phyloP scores from a whole-genome alignment of 2,329 filamentous ascomycete genomes.

The Aspergillus brunneoviolaceus region DNA sequence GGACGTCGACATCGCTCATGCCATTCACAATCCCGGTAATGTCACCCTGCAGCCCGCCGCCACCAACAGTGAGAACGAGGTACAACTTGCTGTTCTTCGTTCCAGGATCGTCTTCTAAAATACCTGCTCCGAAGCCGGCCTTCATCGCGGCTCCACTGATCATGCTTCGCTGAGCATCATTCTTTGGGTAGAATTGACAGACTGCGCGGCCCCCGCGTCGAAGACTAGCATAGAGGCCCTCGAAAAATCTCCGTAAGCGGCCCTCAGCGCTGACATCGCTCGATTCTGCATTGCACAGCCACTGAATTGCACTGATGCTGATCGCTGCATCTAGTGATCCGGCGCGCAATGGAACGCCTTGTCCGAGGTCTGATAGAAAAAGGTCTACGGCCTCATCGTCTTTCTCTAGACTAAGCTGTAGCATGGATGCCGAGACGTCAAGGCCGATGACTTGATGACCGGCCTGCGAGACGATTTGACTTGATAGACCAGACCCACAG shows the following conservation, averaged over 20 bases:
- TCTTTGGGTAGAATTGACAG: slow-evolving; percentile 98
- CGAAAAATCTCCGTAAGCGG: slow-evolving; percentile 82
- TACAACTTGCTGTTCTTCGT: slow-evolving; percentile 98
- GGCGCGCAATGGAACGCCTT: slow-evolving; percentile 89
- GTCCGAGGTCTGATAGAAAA: slow-evolving; percentile 91
- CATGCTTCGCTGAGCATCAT: slow-evolving; percentile 87
- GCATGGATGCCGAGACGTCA: slow-evolving; percentile 93
- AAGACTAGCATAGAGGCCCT: slow-evolving; percentile 82
- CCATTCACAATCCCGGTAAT: slow-evolving; percentile 88
- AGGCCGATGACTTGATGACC: slow-evolving; percentile 93
- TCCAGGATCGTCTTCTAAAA: slow-evolving; percentile 91
- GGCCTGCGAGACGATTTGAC: slow-evolving; percentile 83
- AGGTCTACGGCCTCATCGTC: slow-evolving; percentile 84
- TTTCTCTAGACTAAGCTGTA: slow-evolving; percentile 87
- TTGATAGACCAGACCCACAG: slow-evolving; percentile 90
- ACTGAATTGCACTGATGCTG: slow-evolving; percentile 94
- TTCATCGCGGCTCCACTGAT: slow-evolving; percentile 86
- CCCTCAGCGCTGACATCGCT: slow-evolving; percentile 79
- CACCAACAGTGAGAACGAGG: slow-evolving; percentile 85
- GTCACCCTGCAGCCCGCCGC: slow-evolving; percentile 64
- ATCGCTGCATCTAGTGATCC: slow-evolving; percentile 94
- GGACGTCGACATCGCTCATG: slow-evolving; percentile 82
- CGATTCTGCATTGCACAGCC: slow-evolving; percentile 94
- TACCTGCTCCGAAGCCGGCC: slow-evolving; percentile 90
- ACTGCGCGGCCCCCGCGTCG: slow-evolving; percentile 84